Percentiles rank a stretch among this genome's conserved stretches.
Evolutionary conservation across 2,329 filamentous ascomycete species (phyloP).

Genomic region (Ophiostoma ulmi): DNA sequence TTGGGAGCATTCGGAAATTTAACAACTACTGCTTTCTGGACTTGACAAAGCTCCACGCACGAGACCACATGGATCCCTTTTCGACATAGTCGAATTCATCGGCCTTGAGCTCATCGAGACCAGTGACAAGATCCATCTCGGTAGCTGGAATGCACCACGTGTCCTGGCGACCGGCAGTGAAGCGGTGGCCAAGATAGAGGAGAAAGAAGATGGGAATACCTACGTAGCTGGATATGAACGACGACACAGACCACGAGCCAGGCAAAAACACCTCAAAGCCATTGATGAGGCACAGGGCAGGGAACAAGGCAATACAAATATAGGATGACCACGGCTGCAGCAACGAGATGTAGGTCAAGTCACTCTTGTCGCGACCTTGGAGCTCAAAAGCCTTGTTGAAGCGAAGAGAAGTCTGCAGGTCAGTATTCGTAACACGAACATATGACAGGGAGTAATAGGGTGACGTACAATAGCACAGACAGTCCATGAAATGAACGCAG

Average conservation of each 20-base stretch:
- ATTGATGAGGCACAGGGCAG: neutral
- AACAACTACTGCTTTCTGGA: neutral
- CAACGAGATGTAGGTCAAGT: neutral
- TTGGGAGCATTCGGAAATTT: too few relatives aligned
- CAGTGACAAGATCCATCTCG: neutral
- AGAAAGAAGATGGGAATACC: neutral
- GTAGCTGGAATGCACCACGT: neutral
- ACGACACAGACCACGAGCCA: neutral
- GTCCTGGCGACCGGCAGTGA: neutral
- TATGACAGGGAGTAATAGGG: neutral
- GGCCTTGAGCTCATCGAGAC: neutral
- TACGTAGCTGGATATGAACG: neutral
- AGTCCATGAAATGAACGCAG: constrained; percentile 42
- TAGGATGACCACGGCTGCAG: neutral
- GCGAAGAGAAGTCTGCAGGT: neutral
- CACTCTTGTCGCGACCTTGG: neutral
- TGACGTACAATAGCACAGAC: constrained; percentile 34
- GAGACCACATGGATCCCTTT: neutral
- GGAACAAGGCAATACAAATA: neutral
- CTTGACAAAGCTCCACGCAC: neutral
- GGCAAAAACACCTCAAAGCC: neutral
- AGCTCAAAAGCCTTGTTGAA: neutral
- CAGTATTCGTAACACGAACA: neutral
- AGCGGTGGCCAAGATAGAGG: neutral
- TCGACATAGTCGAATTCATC: neutral